phyloP scores from a whole-genome alignment of 108 stramenopile species.

The Skeletonema menzelii region DNA sequence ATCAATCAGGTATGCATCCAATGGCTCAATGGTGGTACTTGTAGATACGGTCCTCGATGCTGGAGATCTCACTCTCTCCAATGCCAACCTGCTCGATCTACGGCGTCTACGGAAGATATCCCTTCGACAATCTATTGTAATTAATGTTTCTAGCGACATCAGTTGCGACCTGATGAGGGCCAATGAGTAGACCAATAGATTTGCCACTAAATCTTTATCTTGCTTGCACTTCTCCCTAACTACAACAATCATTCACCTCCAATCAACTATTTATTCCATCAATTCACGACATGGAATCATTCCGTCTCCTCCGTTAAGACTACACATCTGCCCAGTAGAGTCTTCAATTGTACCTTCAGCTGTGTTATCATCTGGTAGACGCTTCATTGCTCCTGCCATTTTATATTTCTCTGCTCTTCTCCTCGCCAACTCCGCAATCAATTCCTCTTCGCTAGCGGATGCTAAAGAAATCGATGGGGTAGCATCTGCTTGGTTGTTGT shows the following conservation, averaged over 20 bases:
- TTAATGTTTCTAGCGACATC: too few relatives aligned
- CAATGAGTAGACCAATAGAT: too few relatives aligned
- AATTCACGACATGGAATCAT: constrained; percentile 76
- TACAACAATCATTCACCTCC: not conserved
- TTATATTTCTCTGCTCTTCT: constrained; percentile 63
- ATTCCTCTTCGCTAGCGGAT: constrained; percentile 71
- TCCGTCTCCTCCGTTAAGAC: constrained; percentile 73
- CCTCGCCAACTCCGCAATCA: constrained; percentile 74
- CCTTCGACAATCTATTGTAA: too few relatives aligned
- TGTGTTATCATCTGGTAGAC: constrained; percentile 16
- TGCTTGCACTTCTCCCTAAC: too few relatives aligned
- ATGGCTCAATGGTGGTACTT: too few relatives aligned
- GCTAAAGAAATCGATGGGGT: constrained; percentile 17
- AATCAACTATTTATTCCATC: constrained; percentile 60
- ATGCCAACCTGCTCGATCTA: too few relatives aligned
- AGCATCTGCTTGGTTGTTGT: not conserved
- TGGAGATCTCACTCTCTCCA: too few relatives aligned
- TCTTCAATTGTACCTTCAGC: constrained; percentile 31
- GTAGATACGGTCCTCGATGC: too few relatives aligned
- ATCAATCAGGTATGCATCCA: too few relatives aligned
- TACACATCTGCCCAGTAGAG: constrained; percentile 78
- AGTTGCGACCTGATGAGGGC: too few relatives aligned
- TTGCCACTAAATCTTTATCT: too few relatives aligned
- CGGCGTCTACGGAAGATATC: too few relatives aligned
- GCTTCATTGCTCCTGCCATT: constrained; percentile 69